phyloP scores from a whole-genome alignment of 2,329 filamentous ascomycete genomes.

The Neopestalotiopsis rosae region DNA sequence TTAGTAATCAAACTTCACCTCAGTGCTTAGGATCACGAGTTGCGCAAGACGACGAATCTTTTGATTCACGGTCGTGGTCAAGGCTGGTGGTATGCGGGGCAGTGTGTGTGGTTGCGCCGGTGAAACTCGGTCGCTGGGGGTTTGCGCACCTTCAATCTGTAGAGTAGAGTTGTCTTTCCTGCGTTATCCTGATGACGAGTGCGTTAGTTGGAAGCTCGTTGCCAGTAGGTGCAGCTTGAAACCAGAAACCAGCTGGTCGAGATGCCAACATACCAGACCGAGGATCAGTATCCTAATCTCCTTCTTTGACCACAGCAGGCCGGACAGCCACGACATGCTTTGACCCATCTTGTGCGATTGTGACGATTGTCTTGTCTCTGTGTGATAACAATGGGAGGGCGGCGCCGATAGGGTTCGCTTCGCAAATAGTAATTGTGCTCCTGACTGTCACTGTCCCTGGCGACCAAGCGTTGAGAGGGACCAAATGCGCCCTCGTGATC shows the following conservation, averaged over 20 bases:
- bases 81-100: neutral
- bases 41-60: neutral
- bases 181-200: slow-evolving; percentile 79
- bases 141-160: slow-evolving; percentile 83
- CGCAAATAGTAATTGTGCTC: neutral
- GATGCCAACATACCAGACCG: slow-evolving; percentile 72
- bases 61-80: neutral
- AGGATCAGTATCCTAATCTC: slow-evolving; percentile 96
- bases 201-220: slow-evolving; percentile 1
- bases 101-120: neutral
- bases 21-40: neutral
- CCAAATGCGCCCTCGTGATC: slow-evolving; percentile 3
- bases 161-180: slow-evolving; percentile 95
- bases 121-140: neutral
- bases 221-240: slow-evolving; percentile 9
- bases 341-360: slow-evolving; percentile 61
- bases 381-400: neutral
- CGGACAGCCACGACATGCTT: slow-evolving; percentile 72
- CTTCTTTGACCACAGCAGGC: slow-evolving; percentile 88
- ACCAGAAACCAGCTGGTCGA: neutral
- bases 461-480: neutral
- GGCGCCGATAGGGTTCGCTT: neutral
- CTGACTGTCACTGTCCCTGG: neutral
- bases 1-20: slow-evolving; percentile 12
- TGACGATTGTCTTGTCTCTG: slow-evolving; percentile 11